Evolutionary conservation across 2,329 filamentous ascomycete species (phyloP).

Genomic region (Hymenoscyphus repandus): DNA sequence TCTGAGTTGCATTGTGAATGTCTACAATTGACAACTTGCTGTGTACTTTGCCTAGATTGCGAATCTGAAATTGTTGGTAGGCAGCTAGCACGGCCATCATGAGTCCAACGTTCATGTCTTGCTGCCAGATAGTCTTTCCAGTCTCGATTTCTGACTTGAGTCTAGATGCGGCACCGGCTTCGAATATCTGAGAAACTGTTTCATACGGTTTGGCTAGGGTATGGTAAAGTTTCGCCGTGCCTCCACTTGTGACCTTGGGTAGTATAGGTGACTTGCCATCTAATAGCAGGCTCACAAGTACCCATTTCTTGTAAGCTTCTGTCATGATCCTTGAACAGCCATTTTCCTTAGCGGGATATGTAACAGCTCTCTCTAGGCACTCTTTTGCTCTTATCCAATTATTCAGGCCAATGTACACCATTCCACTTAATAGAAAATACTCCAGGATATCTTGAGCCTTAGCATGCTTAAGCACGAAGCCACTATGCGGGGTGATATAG

Average conservation of each 20-base stretch:
- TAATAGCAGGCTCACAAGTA: constrained; percentile 68
- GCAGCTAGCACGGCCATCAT: constrained; percentile 63
- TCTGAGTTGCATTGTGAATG: constrained; percentile 46
- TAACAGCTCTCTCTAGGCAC: constrained; percentile 60
- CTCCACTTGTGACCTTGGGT: constrained; percentile 50
- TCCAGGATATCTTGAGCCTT: constrained; percentile 52
- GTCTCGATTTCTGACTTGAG: constrained; percentile 60
- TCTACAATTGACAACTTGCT: constrained; percentile 50
- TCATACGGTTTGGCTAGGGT: constrained; percentile 64
- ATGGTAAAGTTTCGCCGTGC: constrained; percentile 51
- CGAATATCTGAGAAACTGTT: constrained; percentile 64
- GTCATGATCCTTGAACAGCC: constrained; percentile 72
- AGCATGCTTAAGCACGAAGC: constrained; percentile 49
- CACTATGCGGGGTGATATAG: constrained; percentile 56
- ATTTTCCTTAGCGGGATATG: constrained; percentile 58
- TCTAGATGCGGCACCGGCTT: constrained; percentile 48
- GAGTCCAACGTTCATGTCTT: constrained; percentile 70
- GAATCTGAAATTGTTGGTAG: constrained; percentile 71
- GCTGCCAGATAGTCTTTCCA: constrained; percentile 54
- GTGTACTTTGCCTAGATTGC: constrained; percentile 69
- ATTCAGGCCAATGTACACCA: constrained; percentile 56
- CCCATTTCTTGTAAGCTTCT: constrained; percentile 89
- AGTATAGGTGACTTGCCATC: constrained; percentile 53
- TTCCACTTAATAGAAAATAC: constrained; percentile 61
- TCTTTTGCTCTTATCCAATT: constrained; percentile 58